Evolutionary conservation across 2,329 filamentous ascomycete species (phyloP).

Genomic region (Alternaria gansuensis): DNA sequence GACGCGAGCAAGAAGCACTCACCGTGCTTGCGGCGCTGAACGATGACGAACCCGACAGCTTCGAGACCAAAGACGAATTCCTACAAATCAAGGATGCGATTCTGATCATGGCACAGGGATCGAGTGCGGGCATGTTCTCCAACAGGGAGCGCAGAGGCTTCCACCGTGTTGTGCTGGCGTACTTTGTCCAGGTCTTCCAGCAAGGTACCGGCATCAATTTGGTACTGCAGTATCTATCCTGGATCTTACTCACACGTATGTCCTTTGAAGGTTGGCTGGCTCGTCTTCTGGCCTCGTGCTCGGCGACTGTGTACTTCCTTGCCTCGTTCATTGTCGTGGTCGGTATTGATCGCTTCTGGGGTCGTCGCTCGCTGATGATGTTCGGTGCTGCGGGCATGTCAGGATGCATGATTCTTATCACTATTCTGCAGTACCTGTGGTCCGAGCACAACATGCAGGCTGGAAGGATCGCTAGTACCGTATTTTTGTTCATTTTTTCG

Average conservation of each 20-base stretch:
- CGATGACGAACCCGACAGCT: slow-evolving; percentile 36
- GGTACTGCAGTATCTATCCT: slow-evolving; percentile 54
- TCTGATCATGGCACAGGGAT: slow-evolving; percentile 43
- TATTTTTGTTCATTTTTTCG: slow-evolving; percentile 91
- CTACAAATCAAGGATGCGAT: slow-evolving; percentile 51
- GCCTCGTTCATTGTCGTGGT: slow-evolving; percentile 50
- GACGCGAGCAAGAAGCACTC: slow-evolving; percentile 58
- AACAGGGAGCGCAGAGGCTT: slow-evolving; percentile 53
- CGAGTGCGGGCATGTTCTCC: slow-evolving; percentile 33
- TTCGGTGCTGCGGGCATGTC: slow-evolving; percentile 50
- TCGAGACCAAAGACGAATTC: slow-evolving; percentile 52
- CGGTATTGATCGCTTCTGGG: slow-evolving; percentile 51
- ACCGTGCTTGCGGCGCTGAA: slow-evolving; percentile 46
- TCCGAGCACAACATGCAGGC: slow-evolving; percentile 25
- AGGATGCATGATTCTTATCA: slow-evolving; percentile 45
- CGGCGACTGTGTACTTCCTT: slow-evolving; percentile 51
- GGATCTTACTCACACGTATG: slow-evolving; percentile 62
- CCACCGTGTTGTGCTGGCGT: slow-evolving; percentile 55
- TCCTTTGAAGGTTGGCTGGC: slow-evolving; percentile 58
- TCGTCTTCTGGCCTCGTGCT: slow-evolving; percentile 50
- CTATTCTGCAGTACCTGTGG: slow-evolving; percentile 41
- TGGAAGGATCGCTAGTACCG: slow-evolving; percentile 51
- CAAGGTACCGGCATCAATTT: slow-evolving; percentile 51
- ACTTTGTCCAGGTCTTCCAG: slow-evolving; percentile 56
- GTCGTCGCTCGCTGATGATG: slow-evolving; percentile 47